A percentile compares a stretch with the other conserved stretches of the same genome.
Evolutionary conservation across 2,329 filamentous ascomycete species (phyloP).

Genomic region (Dactylellina leptospora): DNA sequence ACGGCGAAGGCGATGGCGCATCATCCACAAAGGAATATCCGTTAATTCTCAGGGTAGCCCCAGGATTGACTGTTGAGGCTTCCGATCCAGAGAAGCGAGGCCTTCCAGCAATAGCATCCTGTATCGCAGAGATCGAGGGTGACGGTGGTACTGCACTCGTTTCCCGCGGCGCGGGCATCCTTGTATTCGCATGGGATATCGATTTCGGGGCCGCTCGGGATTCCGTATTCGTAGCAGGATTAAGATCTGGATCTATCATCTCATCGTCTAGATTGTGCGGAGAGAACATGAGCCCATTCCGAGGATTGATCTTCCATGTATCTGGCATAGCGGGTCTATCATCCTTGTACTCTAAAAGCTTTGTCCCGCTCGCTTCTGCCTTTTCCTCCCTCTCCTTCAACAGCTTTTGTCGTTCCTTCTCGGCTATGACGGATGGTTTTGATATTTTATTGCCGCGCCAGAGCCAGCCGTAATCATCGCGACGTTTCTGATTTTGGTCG

Average conservation of each 20-base stretch:
- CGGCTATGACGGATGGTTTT: slow-evolving; percentile 69
- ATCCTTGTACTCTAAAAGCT: slow-evolving; percentile 72
- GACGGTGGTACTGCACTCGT: slow-evolving; percentile 70
- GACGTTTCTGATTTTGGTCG: slow-evolving; percentile 83
- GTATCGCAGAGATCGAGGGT: slow-evolving; percentile 83
- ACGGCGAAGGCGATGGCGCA: slow-evolving; percentile 68
- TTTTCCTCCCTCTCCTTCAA: slow-evolving; percentile 71
- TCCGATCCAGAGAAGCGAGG: slow-evolving; percentile 72
- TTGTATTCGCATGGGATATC: slow-evolving; percentile 84
- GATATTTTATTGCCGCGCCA: slow-evolving; percentile 86
- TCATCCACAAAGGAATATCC: slow-evolving; percentile 96
- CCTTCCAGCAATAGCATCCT: slow-evolving; percentile 81
- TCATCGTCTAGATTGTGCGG: slow-evolving; percentile 72
- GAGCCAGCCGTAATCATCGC: slow-evolving; percentile 87
- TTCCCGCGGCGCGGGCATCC: slow-evolving; percentile 68
- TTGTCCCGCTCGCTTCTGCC: slow-evolving; percentile 68
- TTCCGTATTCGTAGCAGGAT: slow-evolving; percentile 68
- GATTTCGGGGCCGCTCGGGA: slow-evolving; percentile 79
- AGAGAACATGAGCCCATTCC: slow-evolving; percentile 87
- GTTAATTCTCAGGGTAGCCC: slow-evolving; percentile 87
- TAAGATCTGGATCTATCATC: slow-evolving; percentile 71
- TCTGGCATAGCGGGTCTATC: slow-evolving; percentile 80
- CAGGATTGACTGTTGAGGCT: slow-evolving; percentile 69
- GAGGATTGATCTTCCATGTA: slow-evolving; percentile 76
- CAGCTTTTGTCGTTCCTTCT: slow-evolving; percentile 77